A percentile compares a stretch with the other conserved stretches of the same genome.
Conservation (phyloP, 805 yeast genomes). For the Starmerella riodocensis region DNA sequence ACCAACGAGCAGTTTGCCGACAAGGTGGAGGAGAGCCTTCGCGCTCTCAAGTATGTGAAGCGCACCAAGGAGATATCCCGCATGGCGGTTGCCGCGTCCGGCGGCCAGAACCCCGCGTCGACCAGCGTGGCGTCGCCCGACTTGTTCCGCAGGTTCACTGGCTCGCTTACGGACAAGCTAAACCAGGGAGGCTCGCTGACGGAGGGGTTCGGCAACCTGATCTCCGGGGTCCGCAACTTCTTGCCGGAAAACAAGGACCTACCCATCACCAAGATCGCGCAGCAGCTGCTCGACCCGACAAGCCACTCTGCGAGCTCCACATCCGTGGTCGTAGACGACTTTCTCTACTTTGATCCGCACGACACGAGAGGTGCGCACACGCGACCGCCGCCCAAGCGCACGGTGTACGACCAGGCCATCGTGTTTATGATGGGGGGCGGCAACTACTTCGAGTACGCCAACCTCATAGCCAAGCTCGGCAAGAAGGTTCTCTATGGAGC, state of each 20-base stretch:
- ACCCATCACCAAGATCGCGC: slow-evolving; percentile 83
- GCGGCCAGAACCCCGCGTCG: slow-evolving; percentile 18
- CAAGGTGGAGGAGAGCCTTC: slow-evolving; percentile 45
- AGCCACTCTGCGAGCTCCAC: slow-evolving; percentile 24
- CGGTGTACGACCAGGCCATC: slow-evolving; percentile 62
- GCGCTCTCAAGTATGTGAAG: slow-evolving; percentile 57
- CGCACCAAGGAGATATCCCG: slow-evolving; percentile 68
- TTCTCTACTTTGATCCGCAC: slow-evolving; percentile 79
- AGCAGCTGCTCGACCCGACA: slow-evolving; percentile 76
- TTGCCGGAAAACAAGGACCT: slow-evolving; percentile 78
- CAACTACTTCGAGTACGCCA: slow-evolving; percentile 84
- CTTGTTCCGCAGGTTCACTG: slow-evolving; percentile 43
- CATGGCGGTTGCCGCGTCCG: slow-evolving; percentile 27
- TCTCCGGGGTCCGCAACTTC: slow-evolving; percentile 74
- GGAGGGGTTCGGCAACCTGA: slow-evolving; percentile 80
- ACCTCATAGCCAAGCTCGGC: slow-evolving; percentile 69
- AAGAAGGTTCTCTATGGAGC: slow-evolving; percentile 73
- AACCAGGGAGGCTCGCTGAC: slow-evolving; percentile 71
- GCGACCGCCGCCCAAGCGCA: slow-evolving; percentile 67
- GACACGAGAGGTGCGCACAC: slow-evolving; percentile 78
- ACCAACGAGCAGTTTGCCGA: not conserved
- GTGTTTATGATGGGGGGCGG: slow-evolving; percentile 97
- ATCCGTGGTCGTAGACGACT: slow-evolving; percentile 44
- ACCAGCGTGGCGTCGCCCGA: slow-evolving; percentile 24
- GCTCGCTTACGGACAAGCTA: slow-evolving; percentile 58